phyloP scores from a whole-genome alignment of 192 early-diverging fungal genomes.

The Obelidium mucronatum region DNA sequence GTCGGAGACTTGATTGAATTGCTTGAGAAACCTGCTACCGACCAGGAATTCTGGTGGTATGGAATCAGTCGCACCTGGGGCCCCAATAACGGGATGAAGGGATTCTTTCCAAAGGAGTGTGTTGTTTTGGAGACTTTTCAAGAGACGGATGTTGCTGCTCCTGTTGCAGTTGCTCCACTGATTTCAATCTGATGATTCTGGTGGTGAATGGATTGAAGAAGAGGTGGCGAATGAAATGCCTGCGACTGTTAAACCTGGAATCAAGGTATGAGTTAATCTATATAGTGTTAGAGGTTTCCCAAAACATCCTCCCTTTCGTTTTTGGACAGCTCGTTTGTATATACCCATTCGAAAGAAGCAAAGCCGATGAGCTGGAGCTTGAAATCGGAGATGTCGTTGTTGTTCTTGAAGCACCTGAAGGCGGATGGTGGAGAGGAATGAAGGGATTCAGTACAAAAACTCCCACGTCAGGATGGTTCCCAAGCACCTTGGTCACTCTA shows the following conservation, averaged over 20 bases:
- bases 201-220: slow-evolving; percentile 27
- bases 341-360: slow-evolving; percentile 46
- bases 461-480: slow-evolving; percentile 60
- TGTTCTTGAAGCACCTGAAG: slow-evolving; percentile 59
- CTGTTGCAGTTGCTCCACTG: not conserved
- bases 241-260: slow-evolving; percentile 51
- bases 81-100: slow-evolving; percentile 51
- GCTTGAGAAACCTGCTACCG: slow-evolving; percentile 37
- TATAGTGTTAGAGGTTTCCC: no score
- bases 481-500: slow-evolving; percentile 47
- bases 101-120: slow-evolving; percentile 54
- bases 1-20: slow-evolving; percentile 56
- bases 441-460: slow-evolving; percentile 51
- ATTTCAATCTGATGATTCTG: not conserved
- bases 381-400: slow-evolving; percentile 49
- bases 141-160: not conserved
- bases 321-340: slow-evolving; percentile 16
- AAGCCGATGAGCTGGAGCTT: slow-evolving; percentile 62
- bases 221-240: slow-evolving; percentile 35
- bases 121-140: slow-evolving; percentile 56
- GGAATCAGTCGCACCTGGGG: slow-evolving; percentile 57
- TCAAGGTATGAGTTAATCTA: slow-evolving; percentile 39
- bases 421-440: slow-evolving; percentile 68
- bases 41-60: slow-evolving; percentile 48
- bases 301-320: not conserved